Base-by-base conservation (phyloP, 1,139 yeast species). In the Hemisphaericaspora subhashii region DNA sequence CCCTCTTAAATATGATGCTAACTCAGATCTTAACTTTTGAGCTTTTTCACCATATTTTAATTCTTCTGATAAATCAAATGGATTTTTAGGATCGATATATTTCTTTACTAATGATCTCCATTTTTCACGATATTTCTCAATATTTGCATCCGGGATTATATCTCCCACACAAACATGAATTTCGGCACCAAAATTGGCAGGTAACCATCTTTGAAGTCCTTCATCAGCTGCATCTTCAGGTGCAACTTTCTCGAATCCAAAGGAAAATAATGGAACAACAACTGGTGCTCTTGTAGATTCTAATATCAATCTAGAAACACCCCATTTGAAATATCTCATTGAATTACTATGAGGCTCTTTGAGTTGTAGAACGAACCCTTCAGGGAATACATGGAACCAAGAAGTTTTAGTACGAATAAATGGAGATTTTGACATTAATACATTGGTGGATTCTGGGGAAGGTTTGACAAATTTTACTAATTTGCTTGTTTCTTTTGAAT, bases 301-400 rank as follows among this genome's bases (percentile, higher is more conserved):
- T 39, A 92, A 65, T 4, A 92, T 72, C 49, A 90, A 60, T 49
- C 98, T 72, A 3, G 96, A 77, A 1, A 89, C 81, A 0, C 98
- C 98, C 98, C 98, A 92, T 57, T 88, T 85, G 71, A 92, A 92
- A 60, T 87, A 92, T 45, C 97, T 71, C 90, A 92, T 86, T 3
- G 96, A 86, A 51, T 86, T 83, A 39, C 75, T 70, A 58, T 78
- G 81, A 1, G 97, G 97, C 31, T 82, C 81, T 46, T 82, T 75
- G 22, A 90, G 68, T 59, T 92, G 98, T 38, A 92, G 75, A 1
- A 92, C 98, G 58, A 84, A 86, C 0, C 96, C 96, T 59, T 92
- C 98, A 0, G 98, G 98, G 60, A 88, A 92, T 4, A 90, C 82
- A 59, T 92, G 98, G 44, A 92, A 79, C 98, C 98, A 92, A 2